Conservation (phyloP, 2,329 filamentous ascomycete genomes). For the Penicillium sp. region DNA sequence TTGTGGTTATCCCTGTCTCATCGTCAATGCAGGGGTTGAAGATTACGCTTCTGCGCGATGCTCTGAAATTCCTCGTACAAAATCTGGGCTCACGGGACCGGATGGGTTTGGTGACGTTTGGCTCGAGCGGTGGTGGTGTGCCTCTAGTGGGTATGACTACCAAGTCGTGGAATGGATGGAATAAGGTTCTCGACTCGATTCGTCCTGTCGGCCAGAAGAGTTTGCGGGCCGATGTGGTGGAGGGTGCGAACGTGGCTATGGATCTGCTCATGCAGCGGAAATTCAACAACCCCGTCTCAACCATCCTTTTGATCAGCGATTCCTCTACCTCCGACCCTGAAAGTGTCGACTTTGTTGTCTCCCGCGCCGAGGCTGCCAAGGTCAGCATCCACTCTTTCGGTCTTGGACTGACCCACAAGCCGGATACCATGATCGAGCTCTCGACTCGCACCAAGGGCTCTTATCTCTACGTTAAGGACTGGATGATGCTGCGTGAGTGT, state of each 20-base stretch:
- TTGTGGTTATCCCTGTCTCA: conserved; percentile 95
- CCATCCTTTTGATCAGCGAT: conserved; percentile 96
- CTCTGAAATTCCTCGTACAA: conserved; percentile 87
- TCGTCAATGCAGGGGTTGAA: conserved; percentile 99
- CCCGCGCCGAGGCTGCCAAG: conserved; percentile 94
- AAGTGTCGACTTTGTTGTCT: conserved; percentile 97
- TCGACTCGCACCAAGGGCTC: conserved; percentile 95
- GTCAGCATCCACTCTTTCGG: conserved; percentile 97
- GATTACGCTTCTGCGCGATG: conserved; percentile 90
- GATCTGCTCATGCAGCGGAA: conserved; percentile 97
- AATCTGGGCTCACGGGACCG: conserved; percentile 90
- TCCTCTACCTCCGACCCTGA: conserved; percentile 93
- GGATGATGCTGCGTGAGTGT: conserved; percentile 99
- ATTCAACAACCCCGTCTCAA: conserved; percentile 91
- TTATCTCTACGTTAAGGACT: conserved; percentile 98
- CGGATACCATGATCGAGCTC: conserved; percentile 97
- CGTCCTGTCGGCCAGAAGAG: conserved; percentile 96
- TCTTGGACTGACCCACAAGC: conserved; percentile 94
- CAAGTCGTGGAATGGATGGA: conserved; percentile 92
- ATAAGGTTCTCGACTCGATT: conserved; percentile 82
- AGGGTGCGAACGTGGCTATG: conserved; percentile 98
- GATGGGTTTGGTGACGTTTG: conserved; percentile 97
- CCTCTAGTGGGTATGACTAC: conserved; percentile 98
- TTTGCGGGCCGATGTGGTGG: conserved; percentile 92
- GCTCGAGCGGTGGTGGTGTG: conserved; percentile 89